Conservation (phyloP, 208 protist genomes). For the Borovskyia barvae region DNA sequence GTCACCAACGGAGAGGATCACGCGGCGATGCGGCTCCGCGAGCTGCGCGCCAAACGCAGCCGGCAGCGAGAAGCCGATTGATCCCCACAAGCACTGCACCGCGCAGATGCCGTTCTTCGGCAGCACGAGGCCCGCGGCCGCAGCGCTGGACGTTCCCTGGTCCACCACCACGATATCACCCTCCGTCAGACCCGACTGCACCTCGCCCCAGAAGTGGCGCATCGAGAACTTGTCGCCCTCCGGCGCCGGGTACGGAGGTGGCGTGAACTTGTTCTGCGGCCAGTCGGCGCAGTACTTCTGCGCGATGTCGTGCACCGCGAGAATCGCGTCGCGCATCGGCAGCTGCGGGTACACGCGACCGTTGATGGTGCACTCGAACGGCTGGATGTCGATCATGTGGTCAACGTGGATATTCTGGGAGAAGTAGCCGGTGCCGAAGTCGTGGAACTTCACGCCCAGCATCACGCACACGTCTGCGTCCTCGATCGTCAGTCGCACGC, state of each 20-base stretch:
- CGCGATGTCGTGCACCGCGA: constrained; percentile 16
- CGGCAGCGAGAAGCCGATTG: constrained; percentile 46
- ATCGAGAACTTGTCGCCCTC: constrained; percentile 18
- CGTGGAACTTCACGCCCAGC: constrained; percentile 51
- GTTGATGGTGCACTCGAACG: constrained; percentile 20
- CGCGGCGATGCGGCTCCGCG: constrained; percentile 27
- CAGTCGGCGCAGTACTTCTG: constrained; percentile 24
- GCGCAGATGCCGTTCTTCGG: constrained; percentile 18
- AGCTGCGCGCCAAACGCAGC: constrained; percentile 42
- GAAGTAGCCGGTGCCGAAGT: constrained; percentile 49
- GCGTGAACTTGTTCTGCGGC: constrained; percentile 7
- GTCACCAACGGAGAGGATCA: constrained; percentile 36
- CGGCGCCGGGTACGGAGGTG: constrained; percentile 16
- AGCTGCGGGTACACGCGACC: constrained; percentile 6
- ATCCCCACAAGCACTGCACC: constrained; percentile 38
- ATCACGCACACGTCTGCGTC: constrained; percentile 24
- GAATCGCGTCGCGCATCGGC: constrained; percentile 27
- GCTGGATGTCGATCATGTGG: constrained; percentile 27
- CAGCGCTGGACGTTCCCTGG: constrained; percentile 38
- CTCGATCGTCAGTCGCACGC: constrained; percentile 19
- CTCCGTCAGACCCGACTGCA: constrained; percentile 26
- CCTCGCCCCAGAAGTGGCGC: constrained; percentile 42
- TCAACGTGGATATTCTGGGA: constrained; percentile 25
- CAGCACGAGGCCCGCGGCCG: constrained; percentile 28
- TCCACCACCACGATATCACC: constrained; percentile 44